Base-by-base conservation (phyloP, 768 basidiomycete species). In the Amanita rimosa region DNA sequence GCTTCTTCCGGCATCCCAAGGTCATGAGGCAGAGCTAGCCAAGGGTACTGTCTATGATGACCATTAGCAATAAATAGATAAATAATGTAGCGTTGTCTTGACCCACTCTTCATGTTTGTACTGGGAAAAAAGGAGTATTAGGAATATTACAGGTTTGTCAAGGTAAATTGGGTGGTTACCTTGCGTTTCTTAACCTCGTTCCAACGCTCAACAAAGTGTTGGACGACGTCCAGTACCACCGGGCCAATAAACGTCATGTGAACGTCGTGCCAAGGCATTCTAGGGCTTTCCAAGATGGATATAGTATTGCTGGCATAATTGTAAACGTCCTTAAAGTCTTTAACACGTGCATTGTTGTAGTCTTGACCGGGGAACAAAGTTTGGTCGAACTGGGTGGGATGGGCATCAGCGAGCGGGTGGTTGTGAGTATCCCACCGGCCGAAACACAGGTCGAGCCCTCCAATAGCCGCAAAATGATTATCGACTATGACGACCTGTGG, bases 181-280 rank as follows among this genome's bases (percentile, higher is more conserved):
- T 74, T 93, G 57, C 86, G 76, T 58, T 79, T 82, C 74, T 91
- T 91, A 53, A 94, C 67, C 57, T 90, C 87, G 57, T 93, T 92
- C 88, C 88, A 92, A 17, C 90, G 73, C 63, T 97, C 95, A 10
- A 85, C 69, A 52, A 95, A 99, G 68, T 96, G 93, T 64, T 96
- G 93, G 11, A 82, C 78, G 16, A 98, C 77, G 59, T 99, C 96
- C 49, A 98, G 71, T 4, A 96, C 93, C 13, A 76, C 81, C 1
- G 88, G 76, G 6, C 85, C 96, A 11, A 73, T 68, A 19, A 93
- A 65, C 3, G 88, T 91, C 83, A 89, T 86, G 61, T 93, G 92
- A 10, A 85, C 90, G 67, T 97, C 94, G 59, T 97, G 94, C 94
- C 94, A 97, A 1, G 94, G 90, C 91, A 93, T 91, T 53, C 88